Evolutionary conservation across 352 stramenopile species (phyloP), one percentile per base, ranked within the genome.

Genomic region (Peronosclerospora sorghi): DNA sequence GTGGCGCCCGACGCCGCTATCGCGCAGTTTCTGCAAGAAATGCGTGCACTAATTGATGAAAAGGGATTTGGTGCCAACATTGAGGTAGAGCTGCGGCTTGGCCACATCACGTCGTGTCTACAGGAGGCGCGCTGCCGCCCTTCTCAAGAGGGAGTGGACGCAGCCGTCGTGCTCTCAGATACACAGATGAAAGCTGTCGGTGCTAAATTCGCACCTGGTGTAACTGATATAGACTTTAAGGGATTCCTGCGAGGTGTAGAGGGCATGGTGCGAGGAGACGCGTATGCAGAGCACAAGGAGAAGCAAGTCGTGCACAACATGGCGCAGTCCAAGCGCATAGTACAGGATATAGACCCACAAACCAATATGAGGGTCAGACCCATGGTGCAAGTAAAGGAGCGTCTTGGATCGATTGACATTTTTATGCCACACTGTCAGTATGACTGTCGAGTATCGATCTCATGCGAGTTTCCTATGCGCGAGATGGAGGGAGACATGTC

Each of bases 351-450:
- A 15, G 65, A 93, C 39, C 58, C 59, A 4, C 65, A 74, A 36
- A 81, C 64, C 1, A 70, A 77, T 18, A 48, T 68, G 32, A 58
- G 70, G 4, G 41, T 65, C 7, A 50, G 61, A 1, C 62, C 64
- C 15, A 69, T 75, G 45, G 54, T 86, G 24, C 80, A 93, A 32
- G 72, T 85, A 9, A 93, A 93, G 52, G 70, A 90, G 44, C 71
- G 76, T 4, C 70, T 93, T 2, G 77, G 75, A 1, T 85, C 64
- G 13, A 81, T 93, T 32, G 73, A 93, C 45, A 85, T 93, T 41
- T 93, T 93, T 60, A 63, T 93, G 47, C 80, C 80, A 32, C 73
- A 84, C 35, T 93, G 80, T 45, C 62, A 70, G 41, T 93, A 89
- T 48, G 80, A 93, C 60, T 87, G 73, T 43, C 80, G 80, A 41